phyloP scores from a whole-genome alignment of 2,329 filamentous ascomycete genomes.

The Hymenoscyphus occultus region DNA sequence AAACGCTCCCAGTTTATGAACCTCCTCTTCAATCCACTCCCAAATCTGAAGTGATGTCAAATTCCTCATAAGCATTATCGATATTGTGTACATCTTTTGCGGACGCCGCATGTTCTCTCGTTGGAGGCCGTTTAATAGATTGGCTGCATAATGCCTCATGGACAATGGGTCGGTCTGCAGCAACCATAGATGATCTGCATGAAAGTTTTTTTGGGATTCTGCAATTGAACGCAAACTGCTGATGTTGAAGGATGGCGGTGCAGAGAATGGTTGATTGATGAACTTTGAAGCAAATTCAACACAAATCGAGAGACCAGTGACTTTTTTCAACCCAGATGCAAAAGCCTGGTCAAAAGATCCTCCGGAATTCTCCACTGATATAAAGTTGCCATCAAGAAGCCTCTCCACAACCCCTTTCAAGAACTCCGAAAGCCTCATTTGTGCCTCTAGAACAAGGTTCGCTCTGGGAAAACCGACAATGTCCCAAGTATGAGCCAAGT shows the following conservation, averaged over 20 bases:
- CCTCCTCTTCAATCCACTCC: slow-evolving; percentile 13
- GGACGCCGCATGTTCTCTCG: background rate
- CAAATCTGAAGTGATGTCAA: slow-evolving; percentile 5
- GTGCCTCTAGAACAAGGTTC: slow-evolving; percentile 19
- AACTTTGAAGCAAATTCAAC: slow-evolving; percentile 14
- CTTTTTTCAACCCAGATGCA: background rate
- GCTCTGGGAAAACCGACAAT: slow-evolving; percentile 19
- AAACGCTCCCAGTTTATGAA: background rate
- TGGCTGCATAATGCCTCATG: background rate
- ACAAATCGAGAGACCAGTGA: background rate
- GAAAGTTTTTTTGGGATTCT: background rate
- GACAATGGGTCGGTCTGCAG: slow-evolving; percentile 19
- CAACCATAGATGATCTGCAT: slow-evolving; percentile 19
- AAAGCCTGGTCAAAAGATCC: background rate
- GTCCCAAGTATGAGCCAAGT: slow-evolving; percentile 8
- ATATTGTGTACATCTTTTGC: too few species aligned
- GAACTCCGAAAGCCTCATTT: slow-evolving; percentile 7
- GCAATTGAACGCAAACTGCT: slow-evolving; percentile 7
- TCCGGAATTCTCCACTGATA: background rate
- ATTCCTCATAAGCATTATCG: background rate
- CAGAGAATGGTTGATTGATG: slow-evolving; percentile 21
- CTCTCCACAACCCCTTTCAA: slow-evolving; percentile 6
- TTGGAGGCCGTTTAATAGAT: background rate
- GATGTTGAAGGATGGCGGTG: slow-evolving; percentile 14
- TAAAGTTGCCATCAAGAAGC: background rate